Evolutionary conservation across 176 grass and related monocot genomes (phyloP), one percentile per base, ranked within the genome.

Genomic region (Rhipidocladum racemiflorum): DNA sequence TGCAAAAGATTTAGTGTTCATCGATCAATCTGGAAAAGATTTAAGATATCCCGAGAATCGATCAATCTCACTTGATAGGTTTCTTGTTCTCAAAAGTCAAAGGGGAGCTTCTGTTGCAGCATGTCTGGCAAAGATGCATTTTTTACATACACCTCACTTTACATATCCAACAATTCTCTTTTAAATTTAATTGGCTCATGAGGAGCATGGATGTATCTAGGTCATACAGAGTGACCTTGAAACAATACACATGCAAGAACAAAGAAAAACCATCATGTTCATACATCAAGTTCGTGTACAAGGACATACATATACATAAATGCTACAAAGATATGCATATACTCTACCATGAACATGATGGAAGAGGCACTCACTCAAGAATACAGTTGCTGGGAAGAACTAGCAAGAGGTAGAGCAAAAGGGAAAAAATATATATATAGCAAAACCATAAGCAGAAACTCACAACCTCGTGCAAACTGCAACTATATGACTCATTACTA

Each of bases 261-360:
- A 51, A 50, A 61, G 23, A 61, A 44, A 53, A 49, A 82, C 10
- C 43, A 17, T 28, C 54, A 40, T 68, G 25, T 68, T 50, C 64
- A 59, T 48, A 36, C 27, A 71, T 27, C 40, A 61, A 71, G 54
- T 63, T 79, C 36, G 40, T 59, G 48, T 72, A 88, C 34, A 80
- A 24, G 13, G 40, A 43, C 10, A 43, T 43, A 11, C 2, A 6
- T 75, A 55, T 35, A 45, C 65, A 56, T 45, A 28, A 61, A 67
- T 66, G 54, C 44, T 70, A 42, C 50, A 77, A 76, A 28, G 15
- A 70, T 43, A 61, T 63, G 63, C 9, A 42, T 51, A 53, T 54
- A 63, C 36, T 77, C 63, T 56, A 78, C 45, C 30, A 84, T 80
- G 81, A 18, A 59, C 57, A 67, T 55, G 56, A 18, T 72, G 44